Evolutionary conservation across 2,329 filamentous ascomycete genomes (phyloP).

Genomic region (Talaromyces verruculosus): DNA sequence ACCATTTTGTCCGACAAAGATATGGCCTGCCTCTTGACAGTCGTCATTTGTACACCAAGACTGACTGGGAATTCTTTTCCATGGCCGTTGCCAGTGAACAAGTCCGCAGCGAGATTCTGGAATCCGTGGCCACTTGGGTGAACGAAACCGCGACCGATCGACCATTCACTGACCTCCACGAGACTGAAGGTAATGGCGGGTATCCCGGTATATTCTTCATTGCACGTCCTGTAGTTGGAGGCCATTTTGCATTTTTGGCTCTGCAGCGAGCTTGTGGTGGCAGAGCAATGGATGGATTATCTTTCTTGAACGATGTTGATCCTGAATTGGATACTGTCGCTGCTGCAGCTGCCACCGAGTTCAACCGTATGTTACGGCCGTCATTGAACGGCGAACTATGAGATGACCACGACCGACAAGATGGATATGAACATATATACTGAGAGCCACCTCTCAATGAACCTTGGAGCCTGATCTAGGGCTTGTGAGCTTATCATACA

Average conservation of each 20-base stretch:
- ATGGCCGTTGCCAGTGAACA: slow-evolving; percentile 71
- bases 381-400: slow-evolving; percentile 19
- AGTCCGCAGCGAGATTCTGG: slow-evolving; percentile 69
- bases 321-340: slow-evolving; percentile 27
- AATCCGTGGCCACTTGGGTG: slow-evolving; percentile 74
- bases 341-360: slow-evolving; percentile 30
- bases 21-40: slow-evolving; percentile 82
- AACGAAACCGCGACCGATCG: slow-evolving; percentile 78
- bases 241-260: slow-evolving; percentile 83
- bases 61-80: slow-evolving; percentile 88
- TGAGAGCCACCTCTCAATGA: background rate
- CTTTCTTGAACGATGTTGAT: slow-evolving; percentile 44
- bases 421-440: background rate
- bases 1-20: slow-evolving; percentile 72
- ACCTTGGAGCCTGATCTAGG: background rate
- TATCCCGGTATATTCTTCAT: slow-evolving; percentile 76
- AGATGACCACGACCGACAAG: background rate
- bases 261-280: slow-evolving; percentile 76
- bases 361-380: slow-evolving; percentile 15
- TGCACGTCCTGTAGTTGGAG: slow-evolving; percentile 78
- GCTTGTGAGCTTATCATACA: background rate
- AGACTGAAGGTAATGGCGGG: slow-evolving; percentile 73
- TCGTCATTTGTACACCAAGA: slow-evolving; percentile 81
- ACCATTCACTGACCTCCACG: slow-evolving; percentile 78
- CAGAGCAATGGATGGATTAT: slow-evolving; percentile 59